These are phyloP conservation scores for Apiospora arundinis DNA, from an alignment of 2,329 filamentous ascomycete genomes.

Conservation along the genomic window DNA sequence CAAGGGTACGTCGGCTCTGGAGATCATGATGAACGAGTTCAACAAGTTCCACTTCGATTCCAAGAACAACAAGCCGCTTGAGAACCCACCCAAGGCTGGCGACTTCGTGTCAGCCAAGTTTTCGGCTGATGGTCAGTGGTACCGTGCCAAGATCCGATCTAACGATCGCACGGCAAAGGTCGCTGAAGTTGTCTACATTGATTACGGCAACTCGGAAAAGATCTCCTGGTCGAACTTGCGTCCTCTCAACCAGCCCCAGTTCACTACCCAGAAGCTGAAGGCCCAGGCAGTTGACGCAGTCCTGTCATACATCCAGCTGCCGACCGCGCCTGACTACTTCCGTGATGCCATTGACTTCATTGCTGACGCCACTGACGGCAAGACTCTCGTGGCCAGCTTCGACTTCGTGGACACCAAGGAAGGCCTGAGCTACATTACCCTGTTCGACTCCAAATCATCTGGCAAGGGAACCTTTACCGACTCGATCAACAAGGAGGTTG, in stretches of 20 bases:
- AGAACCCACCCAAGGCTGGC: constrained; percentile 83
- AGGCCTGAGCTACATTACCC: constrained; percentile 81
- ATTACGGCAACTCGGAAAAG: constrained; percentile 94
- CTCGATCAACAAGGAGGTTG: constrained; percentile 88
- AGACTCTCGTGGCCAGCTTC: constrained; percentile 86
- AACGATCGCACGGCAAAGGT: constrained; percentile 91
- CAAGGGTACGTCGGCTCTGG: constrained; percentile 81
- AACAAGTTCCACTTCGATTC: constrained; percentile 87
- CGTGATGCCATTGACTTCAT: constrained; percentile 79
- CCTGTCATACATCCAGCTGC: constrained; percentile 88
- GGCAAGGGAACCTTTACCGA: constrained; percentile 66
- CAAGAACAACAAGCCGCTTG: constrained; percentile 76
- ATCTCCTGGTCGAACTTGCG: constrained; percentile 85
- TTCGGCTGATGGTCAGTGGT: constrained; percentile 89
- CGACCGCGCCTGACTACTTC: constrained; percentile 82
- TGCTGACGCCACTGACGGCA: constrained; percentile 74
- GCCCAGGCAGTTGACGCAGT: constrained; percentile 87
- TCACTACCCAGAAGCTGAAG: constrained; percentile 81
- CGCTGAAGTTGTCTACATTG: constrained; percentile 90
- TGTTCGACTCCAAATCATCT: constrained; percentile 78
- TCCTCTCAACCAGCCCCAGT: constrained; percentile 79
- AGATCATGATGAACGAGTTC: constrained; percentile 90
- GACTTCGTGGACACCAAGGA: constrained; percentile 83
- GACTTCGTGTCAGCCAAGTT: constrained; percentile 93
- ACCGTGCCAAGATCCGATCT: constrained; percentile 86